Conservation (phyloP, 805 yeast species). For the Metschnikowia baotianmanensis region DNA sequence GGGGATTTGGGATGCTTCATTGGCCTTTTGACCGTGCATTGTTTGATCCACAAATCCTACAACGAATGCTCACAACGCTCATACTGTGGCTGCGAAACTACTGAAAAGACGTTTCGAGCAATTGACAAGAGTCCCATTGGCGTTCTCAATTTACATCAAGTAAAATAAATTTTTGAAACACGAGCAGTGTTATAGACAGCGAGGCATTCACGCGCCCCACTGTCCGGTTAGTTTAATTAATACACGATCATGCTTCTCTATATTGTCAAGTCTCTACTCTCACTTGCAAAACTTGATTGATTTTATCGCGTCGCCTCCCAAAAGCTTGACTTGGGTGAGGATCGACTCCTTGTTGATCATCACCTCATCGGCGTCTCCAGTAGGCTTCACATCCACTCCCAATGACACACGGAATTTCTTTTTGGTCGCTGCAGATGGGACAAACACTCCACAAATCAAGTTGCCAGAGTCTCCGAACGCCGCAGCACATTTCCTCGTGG, state of each 20-base stretch:
- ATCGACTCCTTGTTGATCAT: constrained; percentile 69
- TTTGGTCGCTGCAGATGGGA: constrained; percentile 58
- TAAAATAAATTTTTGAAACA: too few species aligned
- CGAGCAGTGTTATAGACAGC: too few species aligned
- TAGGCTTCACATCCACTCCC: constrained; percentile 72
- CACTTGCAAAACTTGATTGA: constrained; percentile 35
- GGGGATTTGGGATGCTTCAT: too few species aligned
- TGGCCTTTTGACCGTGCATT: too few species aligned
- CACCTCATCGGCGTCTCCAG: constrained; percentile 49
- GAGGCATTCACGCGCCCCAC: too few species aligned
- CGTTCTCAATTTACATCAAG: too few species aligned
- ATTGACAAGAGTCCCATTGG: too few species aligned
- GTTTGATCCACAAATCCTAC: too few species aligned
- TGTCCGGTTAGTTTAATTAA: not conserved
- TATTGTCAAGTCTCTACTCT: not conserved
- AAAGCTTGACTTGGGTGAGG: constrained; percentile 63
- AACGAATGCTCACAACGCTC: too few species aligned
- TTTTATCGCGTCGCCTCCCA: constrained; percentile 64
- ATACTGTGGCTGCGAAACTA: too few species aligned
- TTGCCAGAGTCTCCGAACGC: constrained; percentile 54
- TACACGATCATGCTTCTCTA: not conserved
- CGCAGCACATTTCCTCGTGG: constrained; percentile 56
- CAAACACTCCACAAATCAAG: constrained; percentile 77
- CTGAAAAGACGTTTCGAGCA: too few species aligned
- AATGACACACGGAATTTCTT: constrained; percentile 77